These are phyloP conservation scores for Claviceps arundinis DNA, from an alignment of 2,329 filamentous ascomycete genomes.

Conservation along the genomic window DNA sequence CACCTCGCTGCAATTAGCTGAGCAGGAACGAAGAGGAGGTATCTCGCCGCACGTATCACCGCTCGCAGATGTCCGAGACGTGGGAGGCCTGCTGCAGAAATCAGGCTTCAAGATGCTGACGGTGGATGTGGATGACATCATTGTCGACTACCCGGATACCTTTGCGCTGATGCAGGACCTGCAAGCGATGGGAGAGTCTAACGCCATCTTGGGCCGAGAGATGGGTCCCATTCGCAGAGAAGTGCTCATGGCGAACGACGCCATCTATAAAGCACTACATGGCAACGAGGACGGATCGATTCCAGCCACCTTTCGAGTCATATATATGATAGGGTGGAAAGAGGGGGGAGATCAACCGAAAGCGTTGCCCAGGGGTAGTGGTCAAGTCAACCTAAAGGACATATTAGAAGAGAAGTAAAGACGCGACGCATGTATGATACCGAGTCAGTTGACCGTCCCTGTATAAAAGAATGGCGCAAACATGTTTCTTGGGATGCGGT, in stretches of 20 bases:
- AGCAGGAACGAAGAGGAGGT: conserved; percentile 81
- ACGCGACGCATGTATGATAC: not conserved
- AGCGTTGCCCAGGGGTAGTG: conserved; percentile 72
- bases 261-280: conserved; percentile 78
- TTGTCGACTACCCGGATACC: conserved; percentile 83
- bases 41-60: conserved; percentile 85
- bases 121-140: conserved; percentile 92
- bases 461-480: not conserved
- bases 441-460: not conserved
- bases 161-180: conserved; percentile 89
- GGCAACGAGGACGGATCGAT: conserved; percentile 64
- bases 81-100: conserved; percentile 73
- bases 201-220: conserved; percentile 76
- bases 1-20: conserved; percentile 83
- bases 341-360: conserved; percentile 65
- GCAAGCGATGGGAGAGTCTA: conserved; percentile 92
- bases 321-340: conserved; percentile 99
- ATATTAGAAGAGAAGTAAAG: conserved; percentile 39
- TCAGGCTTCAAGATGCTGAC: conserved; percentile 93
- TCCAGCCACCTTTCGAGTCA: conserved; percentile 86
- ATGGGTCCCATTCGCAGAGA: conserved; percentile 66
- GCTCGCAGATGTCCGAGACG: conserved; percentile 79
- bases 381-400: conserved; percentile 79
- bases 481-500: not conserved
- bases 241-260: conserved; percentile 74